Evolutionary conservation across 2,329 filamentous ascomycete genomes (phyloP), one percentile per base, ranked within the genome.

Genomic region (Pseudogymnoascus sp.): DNA sequence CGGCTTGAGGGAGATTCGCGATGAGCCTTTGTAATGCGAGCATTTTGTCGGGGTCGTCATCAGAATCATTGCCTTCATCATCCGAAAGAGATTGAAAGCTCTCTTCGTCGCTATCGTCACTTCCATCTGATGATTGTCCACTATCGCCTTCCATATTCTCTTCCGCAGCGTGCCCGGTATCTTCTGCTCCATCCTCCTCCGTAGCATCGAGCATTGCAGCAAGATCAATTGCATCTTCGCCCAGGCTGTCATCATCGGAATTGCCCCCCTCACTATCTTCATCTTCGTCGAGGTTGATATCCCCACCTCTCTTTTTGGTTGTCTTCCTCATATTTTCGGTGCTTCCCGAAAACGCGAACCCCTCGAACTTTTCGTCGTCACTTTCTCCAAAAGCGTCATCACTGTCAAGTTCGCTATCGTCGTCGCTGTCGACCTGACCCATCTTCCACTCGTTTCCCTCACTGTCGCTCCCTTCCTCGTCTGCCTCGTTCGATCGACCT

Each of bases 381-480:
- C 86, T 89, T 66, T 85, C 83, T 1, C 86, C 88, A 77, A 90
- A 85, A 19, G 88, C 88, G 70, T 89, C 87, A 68, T 90, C 87
- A 68, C 84, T 88, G 72, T 90, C 87, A 63, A 90, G 78, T 66
- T 89, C 86, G 62, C 83, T 86, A 69, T 90, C 88, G 66, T 89
- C 82, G 61, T 88, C 86, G 50, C 82, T 84, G 59, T 82, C 84
- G 22, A 88, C 85, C 59, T 86, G 78, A 6, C 88, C 88, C 68
- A 89, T 75, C 61, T 79, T 84, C 87, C 87, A 90, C 67, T 84
- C 81, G 67, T 89, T 85, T 14, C 88, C 88, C 66, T 89, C 86
- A 16, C 84, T 86, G 70, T 90, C 88, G 66, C 84, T 88, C 24
- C 87, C 88, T 67, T 80, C 79, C 38, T 79, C 78, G 50, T 74